Percentiles rank a stretch among this genome's conserved stretches.
Conservation (phyloP, 345 rosid species). For the Trapa bicornis region DNA sequence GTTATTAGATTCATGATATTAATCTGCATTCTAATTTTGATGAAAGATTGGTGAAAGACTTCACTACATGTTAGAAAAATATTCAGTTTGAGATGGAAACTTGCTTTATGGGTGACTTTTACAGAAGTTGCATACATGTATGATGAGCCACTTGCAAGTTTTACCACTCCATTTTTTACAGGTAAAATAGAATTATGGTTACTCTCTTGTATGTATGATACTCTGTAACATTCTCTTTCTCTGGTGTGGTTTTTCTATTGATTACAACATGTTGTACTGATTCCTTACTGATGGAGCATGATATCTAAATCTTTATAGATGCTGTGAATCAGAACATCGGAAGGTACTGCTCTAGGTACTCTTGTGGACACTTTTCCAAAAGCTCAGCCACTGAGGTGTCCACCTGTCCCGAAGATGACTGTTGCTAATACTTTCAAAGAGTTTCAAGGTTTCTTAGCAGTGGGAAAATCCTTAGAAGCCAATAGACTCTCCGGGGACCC, state of each 20-base stretch:
- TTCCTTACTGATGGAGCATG: neutral
- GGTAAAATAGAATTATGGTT: neutral
- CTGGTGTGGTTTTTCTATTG: neutral
- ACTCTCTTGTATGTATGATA: neutral
- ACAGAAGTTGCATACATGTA: neutral
- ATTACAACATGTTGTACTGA: neutral
- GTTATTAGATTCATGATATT: neutral
- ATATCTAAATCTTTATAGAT: neutral
- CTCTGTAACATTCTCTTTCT: neutral
- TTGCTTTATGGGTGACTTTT: neutral
- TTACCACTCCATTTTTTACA: neutral
- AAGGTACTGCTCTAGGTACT: neutral
- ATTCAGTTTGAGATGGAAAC: neutral
- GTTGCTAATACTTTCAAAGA: neutral
- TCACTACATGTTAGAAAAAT: neutral
- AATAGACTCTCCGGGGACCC: neutral
- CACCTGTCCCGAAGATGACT: neutral
- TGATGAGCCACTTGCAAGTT: neutral
- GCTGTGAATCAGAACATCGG: neutral
- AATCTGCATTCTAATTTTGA: too few species aligned
- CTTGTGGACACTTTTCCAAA: neutral
- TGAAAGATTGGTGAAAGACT: neutral
- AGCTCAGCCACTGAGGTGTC: neutral
- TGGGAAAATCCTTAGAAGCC: neutral
- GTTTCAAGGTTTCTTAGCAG: neutral